Evolutionary conservation across 108 stramenopile genomes (phyloP).

Genomic region (Aurantiochytrium sp.): DNA sequence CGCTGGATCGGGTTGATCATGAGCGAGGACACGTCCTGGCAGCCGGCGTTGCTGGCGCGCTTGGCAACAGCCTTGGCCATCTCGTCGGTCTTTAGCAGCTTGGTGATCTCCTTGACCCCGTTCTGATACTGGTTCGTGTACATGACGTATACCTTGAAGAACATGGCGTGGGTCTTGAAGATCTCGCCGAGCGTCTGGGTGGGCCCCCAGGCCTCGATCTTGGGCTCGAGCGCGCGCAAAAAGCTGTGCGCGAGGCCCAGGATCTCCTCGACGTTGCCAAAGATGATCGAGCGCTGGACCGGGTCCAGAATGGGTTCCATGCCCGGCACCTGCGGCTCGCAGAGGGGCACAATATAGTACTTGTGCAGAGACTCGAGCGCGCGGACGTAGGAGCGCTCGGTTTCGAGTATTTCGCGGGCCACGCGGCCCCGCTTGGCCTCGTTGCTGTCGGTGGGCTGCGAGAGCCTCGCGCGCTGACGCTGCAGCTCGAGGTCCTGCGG

Average conservation of each 20-base stretch:
- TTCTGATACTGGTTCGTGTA: background rate
- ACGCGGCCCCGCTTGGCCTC: background rate
- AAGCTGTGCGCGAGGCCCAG: background rate
- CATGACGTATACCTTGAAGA: constrained; percentile 26
- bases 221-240: background rate
- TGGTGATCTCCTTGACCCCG: background rate
- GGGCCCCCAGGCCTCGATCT: background rate
- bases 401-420: background rate
- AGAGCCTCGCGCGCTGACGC: background rate
- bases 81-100: background rate
- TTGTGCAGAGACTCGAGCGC: background rate
- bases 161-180: constrained; percentile 25
- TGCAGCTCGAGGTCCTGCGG: background rate
- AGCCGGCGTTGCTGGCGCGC: background rate
- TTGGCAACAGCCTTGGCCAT: background rate
- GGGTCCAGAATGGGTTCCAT: background rate
- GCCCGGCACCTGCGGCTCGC: background rate
- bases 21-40: background rate
- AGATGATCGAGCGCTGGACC: background rate
- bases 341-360: constrained; percentile 4
- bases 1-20: constrained; percentile 28
- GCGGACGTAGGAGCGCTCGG: background rate
- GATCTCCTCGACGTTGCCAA: constrained; percentile 20
- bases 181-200: background rate
- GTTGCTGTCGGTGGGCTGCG: constrained; percentile 21